phyloP scores from a whole-genome alignment of 805 yeast genomes.

The Nakazawaea laoshanensis region DNA sequence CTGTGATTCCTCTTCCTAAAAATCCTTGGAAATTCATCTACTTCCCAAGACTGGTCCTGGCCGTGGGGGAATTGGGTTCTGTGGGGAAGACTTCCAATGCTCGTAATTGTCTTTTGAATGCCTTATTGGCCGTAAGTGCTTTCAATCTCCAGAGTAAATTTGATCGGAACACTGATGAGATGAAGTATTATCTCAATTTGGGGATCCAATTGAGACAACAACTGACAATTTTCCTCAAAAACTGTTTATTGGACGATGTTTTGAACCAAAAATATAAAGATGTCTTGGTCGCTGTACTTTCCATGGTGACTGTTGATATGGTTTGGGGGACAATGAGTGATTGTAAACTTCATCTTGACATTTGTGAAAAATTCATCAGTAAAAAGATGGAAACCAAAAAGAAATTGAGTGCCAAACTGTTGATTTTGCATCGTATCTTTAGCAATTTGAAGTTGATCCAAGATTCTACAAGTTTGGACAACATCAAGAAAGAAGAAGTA shows the following conservation, averaged over 20 bases:
- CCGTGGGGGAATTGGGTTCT: slow-evolving; percentile 73
- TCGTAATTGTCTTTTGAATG: slow-evolving; percentile 69
- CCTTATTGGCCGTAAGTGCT: slow-evolving; percentile 73
- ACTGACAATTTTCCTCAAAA: slow-evolving; percentile 59
- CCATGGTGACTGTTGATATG: slow-evolving; percentile 83
- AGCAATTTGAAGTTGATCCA: slow-evolving; percentile 68
- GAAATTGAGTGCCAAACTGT: slow-evolving; percentile 66
- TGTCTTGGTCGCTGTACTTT: slow-evolving; percentile 70
- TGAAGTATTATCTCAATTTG: slow-evolving; percentile 60
- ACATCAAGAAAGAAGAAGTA: slow-evolving; percentile 23
- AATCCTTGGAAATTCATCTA: slow-evolving; percentile 89
- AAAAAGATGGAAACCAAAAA: slow-evolving; percentile 60
- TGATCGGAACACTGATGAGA: slow-evolving; percentile 54
- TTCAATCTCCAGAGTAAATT: slow-evolving; percentile 72
- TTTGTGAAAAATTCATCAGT: slow-evolving; percentile 69
- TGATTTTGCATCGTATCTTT: slow-evolving; percentile 68
- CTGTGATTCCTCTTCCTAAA: slow-evolving; percentile 55
- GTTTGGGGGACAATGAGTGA: slow-evolving; percentile 90
- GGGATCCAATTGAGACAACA: slow-evolving; percentile 71
- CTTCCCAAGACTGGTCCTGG: slow-evolving; percentile 74
- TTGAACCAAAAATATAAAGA: slow-evolving; percentile 70
- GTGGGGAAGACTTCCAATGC: slow-evolving; percentile 70
- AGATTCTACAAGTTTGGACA: slow-evolving; percentile 55
- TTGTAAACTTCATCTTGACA: slow-evolving; percentile 64
- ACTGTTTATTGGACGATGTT: slow-evolving; percentile 44